Conservation (phyloP, 305 asterid genomes). For the Fraxinus angustifolia region DNA sequence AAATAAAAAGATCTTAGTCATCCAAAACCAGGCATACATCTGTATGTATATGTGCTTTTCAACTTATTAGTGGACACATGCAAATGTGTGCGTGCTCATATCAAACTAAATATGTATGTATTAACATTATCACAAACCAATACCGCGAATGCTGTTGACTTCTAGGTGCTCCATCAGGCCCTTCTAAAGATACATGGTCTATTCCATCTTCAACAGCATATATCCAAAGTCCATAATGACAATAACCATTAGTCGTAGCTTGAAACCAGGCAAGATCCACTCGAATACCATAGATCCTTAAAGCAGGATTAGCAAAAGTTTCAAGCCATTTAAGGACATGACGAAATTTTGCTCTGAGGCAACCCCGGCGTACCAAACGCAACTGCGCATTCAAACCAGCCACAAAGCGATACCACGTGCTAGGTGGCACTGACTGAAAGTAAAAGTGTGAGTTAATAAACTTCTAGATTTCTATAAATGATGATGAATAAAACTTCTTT, state of each 20-base stretch:
- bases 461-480: not conserved
- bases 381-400: slow-evolving; percentile 96
- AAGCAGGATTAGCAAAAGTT: slow-evolving; percentile 76
- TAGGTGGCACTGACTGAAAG: slow-evolving; percentile 84
- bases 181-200: slow-evolving; percentile 40
- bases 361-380: slow-evolving; percentile 85
- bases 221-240: slow-evolving; percentile 77
- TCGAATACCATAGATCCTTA: slow-evolving; percentile 56
- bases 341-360: slow-evolving; percentile 63
- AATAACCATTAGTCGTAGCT: slow-evolving; percentile 61
- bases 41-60: not conserved
- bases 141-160: slow-evolving; percentile 60
- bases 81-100: not conserved
- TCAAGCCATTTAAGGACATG: slow-evolving; percentile 79
- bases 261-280: slow-evolving; percentile 85
- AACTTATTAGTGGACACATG: not conserved
- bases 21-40: not conserved
- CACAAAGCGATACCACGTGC: slow-evolving; percentile 92
- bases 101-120: not conserved
- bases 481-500: not conserved
- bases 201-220: slow-evolving; percentile 55
- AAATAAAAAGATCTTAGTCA: not conserved
- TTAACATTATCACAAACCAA: slow-evolving; percentile 13
- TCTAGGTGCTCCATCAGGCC: slow-evolving; percentile 37
- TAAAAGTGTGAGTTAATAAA: slow-evolving; percentile 16